Percentiles rank a stretch among this genome's conserved stretches.
phyloP scores from a whole-genome alignment of 2,329 filamentous ascomycete genomes.

The Trichoderma atroviride region DNA sequence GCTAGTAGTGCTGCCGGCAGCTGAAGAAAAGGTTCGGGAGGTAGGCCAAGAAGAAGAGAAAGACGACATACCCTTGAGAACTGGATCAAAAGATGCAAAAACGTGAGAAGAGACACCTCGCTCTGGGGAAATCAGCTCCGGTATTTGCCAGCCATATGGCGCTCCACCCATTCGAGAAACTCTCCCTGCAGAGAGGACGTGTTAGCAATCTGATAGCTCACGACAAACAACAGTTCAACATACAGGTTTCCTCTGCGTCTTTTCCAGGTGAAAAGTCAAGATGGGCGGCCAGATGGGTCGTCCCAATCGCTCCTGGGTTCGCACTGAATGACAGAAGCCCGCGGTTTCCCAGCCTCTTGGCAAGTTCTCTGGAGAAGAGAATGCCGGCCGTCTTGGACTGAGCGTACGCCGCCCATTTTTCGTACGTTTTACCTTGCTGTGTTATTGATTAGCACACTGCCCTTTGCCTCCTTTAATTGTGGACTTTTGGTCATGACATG shows the following conservation, averaged over 20 bases:
- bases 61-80: conserved; percentile 33
- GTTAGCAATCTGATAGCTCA: neutral
- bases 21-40: neutral
- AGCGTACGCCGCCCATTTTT: conserved; percentile 42
- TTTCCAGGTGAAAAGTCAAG: conserved; percentile 30
- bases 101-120: conserved; percentile 41
- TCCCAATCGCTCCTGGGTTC: conserved; percentile 39
- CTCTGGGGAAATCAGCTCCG: conserved; percentile 32
- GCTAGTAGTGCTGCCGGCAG: neutral
- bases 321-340: conserved; percentile 41
- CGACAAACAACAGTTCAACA: neutral
- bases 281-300: conserved; percentile 33
- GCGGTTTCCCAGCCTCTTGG: conserved; percentile 37
- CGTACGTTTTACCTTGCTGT: conserved; percentile 37
- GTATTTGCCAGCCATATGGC: neutral
- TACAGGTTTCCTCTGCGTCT: conserved; percentile 31
- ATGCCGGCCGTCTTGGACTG: conserved; percentile 46
- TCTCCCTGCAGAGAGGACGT: conserved; percentile 13
- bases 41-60: neutral
- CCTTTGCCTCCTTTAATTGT: neutral
- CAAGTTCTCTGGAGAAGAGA: conserved; percentile 38
- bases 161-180: conserved; percentile 26
- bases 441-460: neutral
- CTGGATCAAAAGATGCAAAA: conserved; percentile 44
- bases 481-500: neutral